Evolutionary conservation across 208 protist genomes (phyloP).

Genomic region (Phytomonas sp.): DNA sequence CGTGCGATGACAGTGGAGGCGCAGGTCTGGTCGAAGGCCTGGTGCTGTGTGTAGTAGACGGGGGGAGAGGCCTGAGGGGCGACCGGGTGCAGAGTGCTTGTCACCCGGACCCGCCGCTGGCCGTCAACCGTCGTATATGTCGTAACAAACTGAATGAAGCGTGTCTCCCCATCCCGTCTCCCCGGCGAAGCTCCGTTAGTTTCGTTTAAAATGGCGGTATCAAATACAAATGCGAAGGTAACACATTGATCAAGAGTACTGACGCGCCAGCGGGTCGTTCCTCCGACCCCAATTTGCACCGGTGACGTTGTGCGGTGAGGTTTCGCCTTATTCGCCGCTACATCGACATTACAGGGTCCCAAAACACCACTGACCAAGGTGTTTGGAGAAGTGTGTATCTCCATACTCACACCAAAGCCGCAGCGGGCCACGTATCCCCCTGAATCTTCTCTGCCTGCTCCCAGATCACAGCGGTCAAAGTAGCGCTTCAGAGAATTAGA

Average conservation of each 20-base stretch:
- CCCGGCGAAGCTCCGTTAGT: conserved; percentile 2
- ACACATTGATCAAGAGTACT: conserved; percentile 50
- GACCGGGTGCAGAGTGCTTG: conserved; percentile 66
- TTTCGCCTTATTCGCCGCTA: conserved; percentile 10
- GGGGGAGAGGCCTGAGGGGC: conserved; percentile 30
- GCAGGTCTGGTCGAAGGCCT: conserved; percentile 95
- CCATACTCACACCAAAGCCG: conserved; percentile 60
- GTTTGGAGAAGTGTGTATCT: conserved; percentile 65
- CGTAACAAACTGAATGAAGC: conserved; percentile 93
- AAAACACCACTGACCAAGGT: conserved; percentile 64
- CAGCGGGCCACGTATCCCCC: conserved; percentile 25
- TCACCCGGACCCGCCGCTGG: conserved; percentile 82
- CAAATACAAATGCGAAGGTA: conserved; percentile 65
- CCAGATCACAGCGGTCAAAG: conserved; percentile 62
- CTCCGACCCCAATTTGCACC: conserved; percentile 46
- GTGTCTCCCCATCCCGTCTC: conserved; percentile 19
- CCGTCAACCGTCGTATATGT: conserved; percentile 84
- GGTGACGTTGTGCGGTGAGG: conserved; percentile 20
- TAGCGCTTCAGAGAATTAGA: conserved; percentile 64
- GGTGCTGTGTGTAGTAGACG: conserved; percentile 31
- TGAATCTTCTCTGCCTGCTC: neutral
- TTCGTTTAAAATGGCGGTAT: conserved; percentile 54
- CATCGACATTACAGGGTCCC: conserved; percentile 55
- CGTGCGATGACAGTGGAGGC: conserved; percentile 66
- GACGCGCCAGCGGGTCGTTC: conserved; percentile 58